A percentile compares a stretch with the other conserved stretches of the same genome.
These are phyloP conservation scores for Pythium aquatile DNA, from an alignment of 352 stramenopile genomes.

Conservation along the genomic window DNA sequence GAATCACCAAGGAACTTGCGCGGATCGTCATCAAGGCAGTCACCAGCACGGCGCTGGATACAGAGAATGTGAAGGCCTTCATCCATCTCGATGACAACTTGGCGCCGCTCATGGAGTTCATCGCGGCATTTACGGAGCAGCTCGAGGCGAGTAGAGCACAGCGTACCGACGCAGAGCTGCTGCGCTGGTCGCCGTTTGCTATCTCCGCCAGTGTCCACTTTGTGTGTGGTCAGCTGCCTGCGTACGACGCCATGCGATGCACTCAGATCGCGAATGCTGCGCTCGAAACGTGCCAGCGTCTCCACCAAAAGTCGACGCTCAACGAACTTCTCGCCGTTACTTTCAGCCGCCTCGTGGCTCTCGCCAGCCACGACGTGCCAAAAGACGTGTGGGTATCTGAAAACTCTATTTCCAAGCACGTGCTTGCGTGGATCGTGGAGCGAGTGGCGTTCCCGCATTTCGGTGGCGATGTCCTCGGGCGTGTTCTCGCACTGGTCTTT, in stretches of 20 bases:
- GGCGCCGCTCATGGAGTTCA: constrained; percentile 24
- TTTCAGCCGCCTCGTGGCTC: constrained; percentile 21
- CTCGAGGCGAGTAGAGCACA: not conserved
- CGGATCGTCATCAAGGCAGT: constrained; percentile 21
- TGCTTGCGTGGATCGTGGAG: constrained; percentile 50
- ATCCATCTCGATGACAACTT: constrained; percentile 31
- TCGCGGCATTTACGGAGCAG: constrained; percentile 7
- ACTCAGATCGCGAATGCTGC: constrained; percentile 6
- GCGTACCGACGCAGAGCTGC: constrained; percentile 5
- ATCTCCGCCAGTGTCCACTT: constrained; percentile 24
- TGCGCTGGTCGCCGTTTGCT: constrained; percentile 29
- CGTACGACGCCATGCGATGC: constrained; percentile 27
- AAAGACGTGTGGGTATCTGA: constrained; percentile 70
- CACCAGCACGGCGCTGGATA: not conserved
- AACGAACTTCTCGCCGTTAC: not conserved
- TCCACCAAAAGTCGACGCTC: constrained; percentile 6
- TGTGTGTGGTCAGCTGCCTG: constrained; percentile 23
- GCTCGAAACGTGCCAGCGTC: constrained; percentile 14
- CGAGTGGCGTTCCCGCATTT: constrained; percentile 63
- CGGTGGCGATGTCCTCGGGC: constrained; percentile 66
- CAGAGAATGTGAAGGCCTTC: constrained; percentile 20
- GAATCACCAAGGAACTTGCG: constrained; percentile 25
- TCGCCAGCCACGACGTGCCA: constrained; percentile 47
- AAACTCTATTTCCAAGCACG: constrained; percentile 48
- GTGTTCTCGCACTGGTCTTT: constrained; percentile 72